These are phyloP conservation scores for Kurtzmaniella quercitrusa DNA, from an alignment of 1,139 yeast species.

Conservation along the genomic window DNA sequence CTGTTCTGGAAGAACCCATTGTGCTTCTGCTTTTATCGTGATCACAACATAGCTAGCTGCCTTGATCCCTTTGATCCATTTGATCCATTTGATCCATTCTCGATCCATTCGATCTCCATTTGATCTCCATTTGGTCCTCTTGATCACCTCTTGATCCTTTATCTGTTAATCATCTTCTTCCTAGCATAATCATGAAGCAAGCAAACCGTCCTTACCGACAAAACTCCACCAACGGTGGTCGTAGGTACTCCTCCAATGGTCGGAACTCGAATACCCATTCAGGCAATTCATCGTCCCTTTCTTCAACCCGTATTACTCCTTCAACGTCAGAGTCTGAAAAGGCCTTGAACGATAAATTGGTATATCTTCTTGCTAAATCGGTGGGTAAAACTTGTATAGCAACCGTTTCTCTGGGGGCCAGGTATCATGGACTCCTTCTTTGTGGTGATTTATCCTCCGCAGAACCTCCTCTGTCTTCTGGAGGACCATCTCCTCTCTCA, in stretches of 20 bases:
- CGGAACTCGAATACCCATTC: background rate
- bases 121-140: no score
- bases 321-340: constrained; percentile 3
- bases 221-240: constrained; percentile 6
- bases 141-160: no score
- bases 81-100: no score
- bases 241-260: background rate
- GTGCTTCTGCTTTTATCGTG: no score
- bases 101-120: no score
- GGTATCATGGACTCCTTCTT: constrained; percentile 55
- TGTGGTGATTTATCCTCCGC: constrained; percentile 22
- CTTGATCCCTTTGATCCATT: no score
- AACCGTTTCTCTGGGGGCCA: constrained; percentile 59
- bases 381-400: constrained; percentile 55
- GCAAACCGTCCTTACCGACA: constrained; percentile 7
- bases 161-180: no score
- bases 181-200: constrained; percentile 5
- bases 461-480: constrained; percentile 11
- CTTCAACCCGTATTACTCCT: background rate
- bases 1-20: no score
- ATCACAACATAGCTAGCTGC: no score
- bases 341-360: constrained; percentile 39
- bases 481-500: constrained; percentile 30
- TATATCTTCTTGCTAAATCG: constrained; percentile 48
- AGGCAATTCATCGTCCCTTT: no score